Evolutionary conservation across 1,139 yeast species (phyloP).

Genomic region (Geotrichum citri-aurantii): DNA sequence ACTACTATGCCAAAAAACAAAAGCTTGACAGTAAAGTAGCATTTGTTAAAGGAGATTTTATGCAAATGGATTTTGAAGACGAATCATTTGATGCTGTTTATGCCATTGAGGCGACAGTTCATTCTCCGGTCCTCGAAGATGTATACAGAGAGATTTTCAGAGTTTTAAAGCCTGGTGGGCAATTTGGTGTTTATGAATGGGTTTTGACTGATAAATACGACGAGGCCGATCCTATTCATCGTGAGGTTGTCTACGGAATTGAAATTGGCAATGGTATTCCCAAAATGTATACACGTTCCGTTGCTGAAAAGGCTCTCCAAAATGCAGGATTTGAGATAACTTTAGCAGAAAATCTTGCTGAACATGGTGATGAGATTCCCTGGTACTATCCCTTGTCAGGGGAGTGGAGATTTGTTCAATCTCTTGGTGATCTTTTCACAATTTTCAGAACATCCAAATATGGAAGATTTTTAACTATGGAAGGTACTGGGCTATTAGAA

Average conservation of each 20-base stretch:
- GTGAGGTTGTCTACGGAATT: conserved; percentile 92
- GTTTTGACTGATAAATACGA: conserved; percentile 95
- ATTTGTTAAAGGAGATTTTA: conserved; percentile 95
- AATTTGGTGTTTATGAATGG: conserved; percentile 98
- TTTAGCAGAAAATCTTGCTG: conserved; percentile 77
- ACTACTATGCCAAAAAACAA: conserved; percentile 63
- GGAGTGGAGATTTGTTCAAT: conserved; percentile 81
- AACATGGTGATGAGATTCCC: conserved; percentile 74
- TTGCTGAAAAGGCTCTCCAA: conserved; percentile 80
- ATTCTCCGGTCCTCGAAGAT: conserved; percentile 94
- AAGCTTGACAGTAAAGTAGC: conserved; percentile 66
- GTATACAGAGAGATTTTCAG: conserved; percentile 92
- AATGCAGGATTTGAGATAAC: conserved; percentile 81
- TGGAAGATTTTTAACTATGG: conserved; percentile 83
- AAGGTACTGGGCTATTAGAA: conserved; percentile 74
- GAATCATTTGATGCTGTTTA: conserved; percentile 92
- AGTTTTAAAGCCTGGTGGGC: conserved; percentile 96
- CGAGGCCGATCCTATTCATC: conserved; percentile 79
- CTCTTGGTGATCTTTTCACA: conserved; percentile 70
- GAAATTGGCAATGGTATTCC: conserved; percentile 99
- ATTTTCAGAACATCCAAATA: conserved; percentile 80
- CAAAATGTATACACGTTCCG: conserved; percentile 82
- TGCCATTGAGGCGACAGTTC: conserved; percentile 98
- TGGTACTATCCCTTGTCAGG: conserved; percentile 98
- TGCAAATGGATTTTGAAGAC: conserved; percentile 96